phyloP scores from a whole-genome alignment of 352 stramenopile species.

The Phytophthora pluvialis region DNA sequence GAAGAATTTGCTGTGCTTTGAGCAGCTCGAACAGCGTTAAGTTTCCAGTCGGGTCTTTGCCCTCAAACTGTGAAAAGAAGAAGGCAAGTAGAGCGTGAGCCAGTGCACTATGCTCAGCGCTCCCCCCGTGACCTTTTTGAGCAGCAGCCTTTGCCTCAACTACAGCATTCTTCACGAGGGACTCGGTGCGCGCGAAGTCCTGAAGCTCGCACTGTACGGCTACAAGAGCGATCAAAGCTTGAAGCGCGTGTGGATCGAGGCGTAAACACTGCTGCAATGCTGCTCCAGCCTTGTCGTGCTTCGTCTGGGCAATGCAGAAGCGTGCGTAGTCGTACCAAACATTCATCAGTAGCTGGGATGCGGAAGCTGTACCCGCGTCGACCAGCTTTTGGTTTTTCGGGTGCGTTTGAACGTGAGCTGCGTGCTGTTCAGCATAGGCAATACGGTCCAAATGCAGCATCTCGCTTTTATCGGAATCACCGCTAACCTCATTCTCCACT shows the following conservation, averaged over 20 bases:
- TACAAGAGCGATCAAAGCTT: slow-evolving; percentile 54
- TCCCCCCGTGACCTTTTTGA: slow-evolving; percentile 2
- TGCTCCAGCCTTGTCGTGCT: slow-evolving; percentile 61
- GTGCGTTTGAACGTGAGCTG: slow-evolving; percentile 13
- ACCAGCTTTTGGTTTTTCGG: slow-evolving; percentile 11
- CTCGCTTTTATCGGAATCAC: slow-evolving; percentile 69
- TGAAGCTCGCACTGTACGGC: slow-evolving; percentile 66
- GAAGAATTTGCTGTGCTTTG: slow-evolving; percentile 54
- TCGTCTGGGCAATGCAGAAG: slow-evolving; percentile 56
- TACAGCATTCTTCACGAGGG: slow-evolving; percentile 54
- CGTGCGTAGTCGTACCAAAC: slow-evolving; percentile 75
- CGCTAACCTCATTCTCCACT: slow-evolving; percentile 76
- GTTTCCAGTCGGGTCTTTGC: slow-evolving; percentile 61
- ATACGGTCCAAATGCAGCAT: slow-evolving; percentile 71
- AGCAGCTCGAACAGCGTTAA: slow-evolving; percentile 72
- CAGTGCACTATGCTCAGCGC: slow-evolving; percentile 33
- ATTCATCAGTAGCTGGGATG: slow-evolving; percentile 27
- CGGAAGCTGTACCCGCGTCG: slow-evolving; percentile 9
- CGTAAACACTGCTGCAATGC: slow-evolving; percentile 67
- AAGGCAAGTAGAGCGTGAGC: slow-evolving; percentile 70
- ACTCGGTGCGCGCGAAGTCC: slow-evolving; percentile 53
- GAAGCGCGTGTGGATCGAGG: slow-evolving; percentile 47
- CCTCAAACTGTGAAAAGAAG: slow-evolving; percentile 54
- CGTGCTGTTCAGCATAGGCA: slow-evolving; percentile 56
- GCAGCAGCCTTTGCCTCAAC: slow-evolving; percentile 21